Base-by-base conservation (phyloP, 2,329 filamentous ascomycete species). In the Scleromitrula shiraiana region DNA sequence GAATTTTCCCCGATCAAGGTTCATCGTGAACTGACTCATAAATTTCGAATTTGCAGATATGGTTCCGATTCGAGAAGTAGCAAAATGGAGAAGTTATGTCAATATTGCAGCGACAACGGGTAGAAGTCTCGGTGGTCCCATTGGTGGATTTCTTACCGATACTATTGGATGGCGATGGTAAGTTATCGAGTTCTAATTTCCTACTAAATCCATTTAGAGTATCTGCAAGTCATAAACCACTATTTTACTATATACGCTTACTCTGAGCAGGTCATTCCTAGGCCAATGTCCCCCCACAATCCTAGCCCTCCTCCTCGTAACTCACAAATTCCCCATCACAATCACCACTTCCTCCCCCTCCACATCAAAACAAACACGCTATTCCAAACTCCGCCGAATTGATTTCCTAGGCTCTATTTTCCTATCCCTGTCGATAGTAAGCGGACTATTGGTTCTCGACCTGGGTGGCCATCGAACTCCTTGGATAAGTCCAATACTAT, bases 121-220 rank as follows among this genome's bases (percentile, higher is more conserved):
- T 2, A 66, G 75, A 29, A 75, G 72, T 37, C 56, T 77, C 0
- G 75, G 75, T 2, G 75, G 74, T 0, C 75, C 74, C 3, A 49
- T 82, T 0, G 82, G 81, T 1, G 82, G 81, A 2, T 56, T 52
- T 3, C 62, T 84, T 2, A 75, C 78, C 1, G 78, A 84, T 53
- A 71, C 73, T 0, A 70, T 84, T 10, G 81, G 81, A 14, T 85
- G 81, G 82, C 67, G 82, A 62, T 82, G 79, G 79, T 77, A 53
- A 53, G 8, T 30, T 29, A 29, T 29, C 26, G 12, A 29, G 26
- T 29, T 29, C 12, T 29, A 7, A 65, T 59, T 3, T 7, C 5
- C 27, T 19, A 6, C 15, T 10, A 12, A n/a, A 8, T 41, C 9
- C 14, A n/a, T n/a, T n/a, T n/a, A n/a, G n/a, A n/a, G n/a, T n/a